Percentiles rank a stretch among this genome's conserved stretches.
phyloP scores from a whole-genome alignment of 805 yeast genomes.

The Komagataella mondaviorum region DNA sequence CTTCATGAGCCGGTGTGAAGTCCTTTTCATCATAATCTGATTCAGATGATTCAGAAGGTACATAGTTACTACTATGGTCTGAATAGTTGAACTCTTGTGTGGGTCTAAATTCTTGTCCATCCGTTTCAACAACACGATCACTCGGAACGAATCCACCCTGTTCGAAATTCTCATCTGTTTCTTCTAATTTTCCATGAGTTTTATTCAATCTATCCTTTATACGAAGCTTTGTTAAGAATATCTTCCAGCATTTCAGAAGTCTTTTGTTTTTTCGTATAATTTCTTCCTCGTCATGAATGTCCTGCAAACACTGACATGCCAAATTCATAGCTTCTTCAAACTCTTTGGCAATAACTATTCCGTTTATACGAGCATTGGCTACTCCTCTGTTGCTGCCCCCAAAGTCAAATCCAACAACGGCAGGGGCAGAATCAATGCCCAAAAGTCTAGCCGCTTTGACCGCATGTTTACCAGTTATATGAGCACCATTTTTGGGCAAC shows the following conservation, averaged over 20 bases:
- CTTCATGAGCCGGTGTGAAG: neutral
- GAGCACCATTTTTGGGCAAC: conserved; percentile 72
- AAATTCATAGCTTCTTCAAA: conserved; percentile 44
- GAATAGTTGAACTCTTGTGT: neutral
- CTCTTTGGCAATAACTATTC: conserved; percentile 60
- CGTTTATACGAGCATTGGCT: conserved; percentile 52
- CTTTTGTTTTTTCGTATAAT: conserved; percentile 27
- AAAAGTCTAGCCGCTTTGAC: conserved; percentile 60
- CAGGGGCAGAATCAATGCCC: conserved; percentile 71
- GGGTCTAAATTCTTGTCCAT: conserved; percentile 1
- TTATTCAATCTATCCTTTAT: conserved; percentile 30
- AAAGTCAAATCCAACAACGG: conserved; percentile 81
- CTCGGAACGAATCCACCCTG: conserved; percentile 4
- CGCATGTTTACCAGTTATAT: conserved; percentile 40
- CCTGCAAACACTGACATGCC: conserved; percentile 31
- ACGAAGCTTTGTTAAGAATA: conserved; percentile 33
- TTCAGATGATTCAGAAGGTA: neutral
- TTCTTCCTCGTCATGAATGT: conserved; percentile 25
- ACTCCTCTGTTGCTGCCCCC: conserved; percentile 11
- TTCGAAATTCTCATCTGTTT: conserved; percentile 3
- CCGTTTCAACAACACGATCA: neutral
- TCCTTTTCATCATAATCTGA: neutral
- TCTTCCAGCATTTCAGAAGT: conserved; percentile 41
- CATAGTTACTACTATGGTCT: neutral
- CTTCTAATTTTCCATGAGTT: conserved; percentile 31